phyloP scores from a whole-genome alignment of 345 rosid species.

The Populus davidiana region DNA sequence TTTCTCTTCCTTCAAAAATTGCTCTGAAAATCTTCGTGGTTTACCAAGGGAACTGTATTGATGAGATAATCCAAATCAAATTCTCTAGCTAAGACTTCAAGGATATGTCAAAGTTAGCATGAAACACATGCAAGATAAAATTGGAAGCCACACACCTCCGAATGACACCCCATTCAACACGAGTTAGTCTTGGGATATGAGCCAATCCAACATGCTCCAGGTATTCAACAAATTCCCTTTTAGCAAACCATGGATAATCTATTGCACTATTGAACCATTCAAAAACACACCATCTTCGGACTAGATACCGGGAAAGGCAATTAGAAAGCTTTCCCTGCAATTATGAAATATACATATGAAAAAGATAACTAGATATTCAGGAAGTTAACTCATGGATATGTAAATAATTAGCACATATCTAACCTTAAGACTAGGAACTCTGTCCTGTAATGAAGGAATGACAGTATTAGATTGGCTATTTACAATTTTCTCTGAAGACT shows the following conservation, averaged over 20 bases:
- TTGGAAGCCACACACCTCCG: slow-evolving; percentile 56
- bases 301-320: slow-evolving; percentile 57
- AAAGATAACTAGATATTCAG: slow-evolving; percentile 20
- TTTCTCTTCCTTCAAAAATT: slow-evolving; percentile 76
- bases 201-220: slow-evolving; percentile 92
- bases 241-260: slow-evolving; percentile 97
- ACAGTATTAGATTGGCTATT: slow-evolving; percentile 35
- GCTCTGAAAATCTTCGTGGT: slow-evolving; percentile 89
- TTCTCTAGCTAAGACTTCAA: neutral
- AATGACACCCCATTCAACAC: slow-evolving; percentile 97
- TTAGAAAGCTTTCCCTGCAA: slow-evolving; percentile 68
- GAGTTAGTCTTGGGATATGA: slow-evolving; percentile 88
- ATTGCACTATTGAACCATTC: slow-evolving; percentile 97
- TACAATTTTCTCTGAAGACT: slow-evolving; percentile 31
- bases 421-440: slow-evolving; percentile 40
- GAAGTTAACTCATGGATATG: slow-evolving; percentile 22
- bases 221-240: slow-evolving; percentile 91
- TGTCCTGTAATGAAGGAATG: slow-evolving; percentile 30
- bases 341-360: slow-evolving; percentile 17
- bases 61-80: slow-evolving; percentile 1
- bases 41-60: slow-evolving; percentile 91
- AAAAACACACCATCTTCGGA: slow-evolving; percentile 83
- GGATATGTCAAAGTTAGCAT: neutral
- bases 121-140: slow-evolving; percentile 1
- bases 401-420: slow-evolving; percentile 8